Evolutionary conservation across 768 basidiomycete genomes (phyloP).

Genomic region (Sarcomyxa edulis): DNA sequence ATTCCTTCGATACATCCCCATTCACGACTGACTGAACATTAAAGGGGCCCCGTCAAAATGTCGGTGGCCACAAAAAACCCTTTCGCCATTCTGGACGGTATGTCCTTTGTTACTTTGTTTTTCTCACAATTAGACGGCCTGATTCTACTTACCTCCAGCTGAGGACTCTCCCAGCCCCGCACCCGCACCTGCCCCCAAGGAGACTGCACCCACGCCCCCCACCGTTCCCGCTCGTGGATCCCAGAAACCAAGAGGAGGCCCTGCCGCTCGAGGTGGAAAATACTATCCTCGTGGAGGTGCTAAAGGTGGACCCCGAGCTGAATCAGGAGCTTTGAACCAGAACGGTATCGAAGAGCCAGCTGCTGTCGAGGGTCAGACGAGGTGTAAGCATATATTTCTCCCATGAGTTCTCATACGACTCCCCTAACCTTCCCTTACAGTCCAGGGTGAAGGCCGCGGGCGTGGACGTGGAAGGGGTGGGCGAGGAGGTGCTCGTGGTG

Average conservation of each 20-base stretch:
- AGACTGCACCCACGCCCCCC: conserved; percentile 32
- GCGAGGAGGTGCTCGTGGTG: conserved; percentile 39
- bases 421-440: conserved; percentile 17
- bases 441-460: conserved; percentile 39
- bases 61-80: conserved; percentile 89
- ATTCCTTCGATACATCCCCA: conserved; percentile 6
- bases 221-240: conserved; percentile 34
- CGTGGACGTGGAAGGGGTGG: conserved; percentile 47
- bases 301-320: conserved; percentile 25
- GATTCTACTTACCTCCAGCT: conserved; percentile 20
- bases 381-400: conserved; percentile 23
- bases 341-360: conserved; percentile 33
- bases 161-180: conserved; percentile 41
- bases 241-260: conserved; percentile 48
- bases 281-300: conserved; percentile 65
- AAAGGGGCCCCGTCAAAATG: conserved; percentile 66
- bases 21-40: conserved; percentile 8
- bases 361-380: conserved; percentile 28
- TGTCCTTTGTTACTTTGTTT: conserved; percentile 19
- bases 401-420: conserved; percentile 4
- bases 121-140: conserved; percentile 9
- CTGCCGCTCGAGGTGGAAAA: conserved; percentile 59
- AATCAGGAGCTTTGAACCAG: conserved; percentile 31
- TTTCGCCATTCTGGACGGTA: conserved; percentile 79
- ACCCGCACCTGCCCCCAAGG: conserved; percentile 23